Evolutionary conservation across 306 rosid genomes (phyloP).

Genomic region (Begonia masoniana): DNA sequence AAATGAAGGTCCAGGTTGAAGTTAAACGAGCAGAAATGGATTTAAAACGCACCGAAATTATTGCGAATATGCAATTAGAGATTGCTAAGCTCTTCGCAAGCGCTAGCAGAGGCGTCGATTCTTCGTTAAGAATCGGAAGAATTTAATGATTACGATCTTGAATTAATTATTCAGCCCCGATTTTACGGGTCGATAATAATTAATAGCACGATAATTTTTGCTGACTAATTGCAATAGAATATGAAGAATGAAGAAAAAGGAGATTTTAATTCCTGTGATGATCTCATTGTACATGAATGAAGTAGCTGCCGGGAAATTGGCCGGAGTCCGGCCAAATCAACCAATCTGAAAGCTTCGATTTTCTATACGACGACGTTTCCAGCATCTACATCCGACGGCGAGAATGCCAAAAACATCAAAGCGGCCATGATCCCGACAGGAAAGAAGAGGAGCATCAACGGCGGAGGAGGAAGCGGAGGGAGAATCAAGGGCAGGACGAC

Average conservation of each 20-base stretch:
- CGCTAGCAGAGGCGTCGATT: slow-evolving; percentile 63
- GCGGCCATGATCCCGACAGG: slow-evolving; percentile 70
- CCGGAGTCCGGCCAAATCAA: too few relatives aligned
- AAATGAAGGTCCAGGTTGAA: slow-evolving; percentile 88
- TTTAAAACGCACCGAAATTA: slow-evolving; percentile 70
- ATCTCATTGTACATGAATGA: too few relatives aligned
- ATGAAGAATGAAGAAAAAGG: too few relatives aligned
- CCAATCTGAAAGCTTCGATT: too few relatives aligned
- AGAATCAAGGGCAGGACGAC: slow-evolving; percentile 38
- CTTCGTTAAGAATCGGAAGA: slow-evolving; percentile 82
- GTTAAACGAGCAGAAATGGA: slow-evolving; percentile 88
- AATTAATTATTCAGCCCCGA: too few relatives aligned
- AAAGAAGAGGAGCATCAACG: slow-evolving; percentile 41
- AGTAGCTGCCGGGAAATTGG: too few relatives aligned
- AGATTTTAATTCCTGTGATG: too few relatives aligned
- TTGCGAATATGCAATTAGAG: slow-evolving; percentile 86
- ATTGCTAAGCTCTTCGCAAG: slow-evolving; percentile 83
- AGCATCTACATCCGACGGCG: slow-evolving; percentile 17
- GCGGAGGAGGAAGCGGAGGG: slow-evolving; percentile 68
- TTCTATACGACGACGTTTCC: slow-evolving; percentile 20
- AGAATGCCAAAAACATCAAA: slow-evolving; percentile 39
- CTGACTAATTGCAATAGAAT: too few relatives aligned
- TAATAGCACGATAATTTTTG: too few relatives aligned
- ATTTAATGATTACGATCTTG: slow-evolving; percentile 19
- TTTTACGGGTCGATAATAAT: too few relatives aligned